Base-by-base conservation (phyloP, 177 flowering plant species). In the Tripterygium wilfordii region DNA sequence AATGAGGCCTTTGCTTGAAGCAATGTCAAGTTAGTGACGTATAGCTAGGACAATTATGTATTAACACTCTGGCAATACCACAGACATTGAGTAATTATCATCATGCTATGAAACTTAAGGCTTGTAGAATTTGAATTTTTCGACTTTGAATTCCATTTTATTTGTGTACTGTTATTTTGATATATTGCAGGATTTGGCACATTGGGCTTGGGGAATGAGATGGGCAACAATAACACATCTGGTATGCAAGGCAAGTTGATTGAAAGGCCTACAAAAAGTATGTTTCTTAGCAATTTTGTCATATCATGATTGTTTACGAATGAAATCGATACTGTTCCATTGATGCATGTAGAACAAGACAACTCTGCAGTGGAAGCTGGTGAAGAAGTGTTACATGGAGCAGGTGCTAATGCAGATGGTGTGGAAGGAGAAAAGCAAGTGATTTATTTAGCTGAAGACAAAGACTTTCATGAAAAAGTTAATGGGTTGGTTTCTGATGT, bases 191-290 rank as follows among this genome's bases (percentile, higher is more conserved):
- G 69, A 30, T 47, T 62, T 42, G 49, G 48, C 3, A 22, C 53
- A 17, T n/a, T 62, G 64, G 62, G 45, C 57, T 72, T 76, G 77
- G 66, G 71, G 38, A 76, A 65, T 56, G 76, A 70, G 56, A 73
- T 77, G 82, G 82, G 82, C 0, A 77, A 77, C 67, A 51, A 20
- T 36, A 72, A 68, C 45, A 54, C 63, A 36, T 61, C 78, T 3
- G 72, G 68, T n/a, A 13, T 61, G 22, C 58, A 61, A 65, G 78
- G 82, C 73, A 65, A 30, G n/a, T n/a, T 8, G 45, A 15, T 42
- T 42, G 3, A 25, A 20, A 27, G n/a, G n/a, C 41, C 12, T 45
- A 47, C 25, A 28, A 20, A 1, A 20, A 7, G 30, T 32, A 7
- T 23, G 16, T 31, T 36, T 26, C 14, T 14, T 51, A 32, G n/a